Percentiles rank a stretch among this genome's conserved stretches.
These are phyloP conservation scores for Glycine latifolia DNA, from an alignment of 306 rosid genomes.

Conservation along the genomic window DNA sequence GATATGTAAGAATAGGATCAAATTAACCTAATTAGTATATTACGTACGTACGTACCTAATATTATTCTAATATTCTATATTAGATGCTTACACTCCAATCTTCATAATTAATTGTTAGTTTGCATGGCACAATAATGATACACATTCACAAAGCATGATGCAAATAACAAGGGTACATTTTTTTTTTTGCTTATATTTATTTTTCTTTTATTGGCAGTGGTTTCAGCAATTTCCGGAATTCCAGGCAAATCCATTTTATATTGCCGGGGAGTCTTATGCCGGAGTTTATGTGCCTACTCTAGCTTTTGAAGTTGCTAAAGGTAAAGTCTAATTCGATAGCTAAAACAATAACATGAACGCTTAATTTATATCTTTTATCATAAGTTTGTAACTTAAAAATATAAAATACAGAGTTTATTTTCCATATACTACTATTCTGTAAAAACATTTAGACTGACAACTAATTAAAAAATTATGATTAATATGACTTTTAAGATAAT, in stretches of 20 bases:
- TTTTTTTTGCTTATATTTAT: background rate
- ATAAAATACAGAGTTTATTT: too few species aligned
- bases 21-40: constrained; percentile 1
- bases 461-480: too few species aligned
- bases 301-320: constrained; percentile 64
- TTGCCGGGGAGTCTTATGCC: constrained; percentile 84
- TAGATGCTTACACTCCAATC: background rate
- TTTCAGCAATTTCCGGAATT: constrained; percentile 76
- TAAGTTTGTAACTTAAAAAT: background rate
- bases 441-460: too few species aligned
- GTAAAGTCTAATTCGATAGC: constrained; percentile 37
- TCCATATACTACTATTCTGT: too few species aligned
- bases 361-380: background rate
- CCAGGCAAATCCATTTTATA: constrained; percentile 67
- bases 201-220: constrained; percentile 60
- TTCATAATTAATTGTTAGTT: constrained; percentile 18
- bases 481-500: too few species aligned
- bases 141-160: background rate
- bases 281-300: constrained; percentile 87
- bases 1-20: background rate
- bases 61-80: too few species aligned
- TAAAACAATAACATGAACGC: background rate
- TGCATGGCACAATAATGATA: background rate
- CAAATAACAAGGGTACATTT: background rate
- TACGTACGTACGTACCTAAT: too few species aligned